Conservation (phyloP, 495 filamentous ascomycete species). For the Penicillium taxi region DNA sequence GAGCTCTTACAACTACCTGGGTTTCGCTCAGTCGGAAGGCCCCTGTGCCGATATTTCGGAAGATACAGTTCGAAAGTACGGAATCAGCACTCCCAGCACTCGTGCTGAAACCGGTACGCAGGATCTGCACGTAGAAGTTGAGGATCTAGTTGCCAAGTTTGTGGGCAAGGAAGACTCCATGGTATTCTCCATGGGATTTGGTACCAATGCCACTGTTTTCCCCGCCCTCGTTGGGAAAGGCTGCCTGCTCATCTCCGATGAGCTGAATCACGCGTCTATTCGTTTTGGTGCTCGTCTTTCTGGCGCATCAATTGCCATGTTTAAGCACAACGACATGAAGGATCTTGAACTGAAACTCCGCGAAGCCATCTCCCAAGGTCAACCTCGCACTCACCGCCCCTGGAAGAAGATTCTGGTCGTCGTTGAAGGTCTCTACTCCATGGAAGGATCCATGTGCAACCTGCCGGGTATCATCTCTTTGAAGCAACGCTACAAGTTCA, state of each 20-base stretch:
- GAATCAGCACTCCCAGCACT: conserved; percentile 70
- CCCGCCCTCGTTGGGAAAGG: conserved; percentile 86
- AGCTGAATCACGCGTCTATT: conserved; percentile 95
- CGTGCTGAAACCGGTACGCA: conserved; percentile 78
- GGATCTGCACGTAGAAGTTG: conserved; percentile 80
- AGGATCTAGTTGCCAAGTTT: conserved; percentile 80
- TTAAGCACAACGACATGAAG: conserved; percentile 93
- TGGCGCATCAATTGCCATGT: conserved; percentile 87
- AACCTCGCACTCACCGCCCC: conserved; percentile 90
- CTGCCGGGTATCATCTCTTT: conserved; percentile 76
- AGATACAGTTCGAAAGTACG: conserved; percentile 73
- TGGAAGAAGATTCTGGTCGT: conserved; percentile 99
- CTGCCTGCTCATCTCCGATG: conserved; percentile 88
- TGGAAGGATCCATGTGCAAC: conserved; percentile 98
- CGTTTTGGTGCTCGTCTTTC: conserved; percentile 90
- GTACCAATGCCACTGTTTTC: conserved; percentile 86
- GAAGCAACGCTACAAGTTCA: conserved; percentile 93
- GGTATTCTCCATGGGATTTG: conserved; percentile 98
- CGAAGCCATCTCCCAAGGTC: conserved; percentile 89
- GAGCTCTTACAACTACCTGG: conserved; percentile 99
- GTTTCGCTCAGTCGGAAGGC: conserved; percentile 95
- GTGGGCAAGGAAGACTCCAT: conserved; percentile 90
- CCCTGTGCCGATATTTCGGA: conserved; percentile 94
- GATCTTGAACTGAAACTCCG: conserved; percentile 78
- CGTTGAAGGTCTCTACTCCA: conserved; percentile 95